A percentile compares a stretch with the other conserved stretches of the same genome.
These are phyloP conservation scores for Ceratobasidium sp. DNA, from an alignment of 1,284 basidiomycete species.

Conservation along the genomic window DNA sequence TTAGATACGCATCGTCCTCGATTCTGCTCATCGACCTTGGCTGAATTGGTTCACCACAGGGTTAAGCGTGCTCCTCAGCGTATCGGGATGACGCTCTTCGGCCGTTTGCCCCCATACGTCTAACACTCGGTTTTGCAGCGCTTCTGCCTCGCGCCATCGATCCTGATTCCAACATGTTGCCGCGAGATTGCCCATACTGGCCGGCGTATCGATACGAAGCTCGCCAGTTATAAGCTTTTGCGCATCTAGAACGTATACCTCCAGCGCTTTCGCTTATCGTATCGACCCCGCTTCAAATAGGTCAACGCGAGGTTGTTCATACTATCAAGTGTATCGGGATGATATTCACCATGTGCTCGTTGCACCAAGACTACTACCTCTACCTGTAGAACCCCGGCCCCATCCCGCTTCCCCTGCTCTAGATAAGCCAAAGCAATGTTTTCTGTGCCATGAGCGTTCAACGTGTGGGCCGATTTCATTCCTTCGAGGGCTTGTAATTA, in stretches of 20 bases:
- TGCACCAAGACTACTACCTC: no score
- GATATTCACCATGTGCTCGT: background rate
- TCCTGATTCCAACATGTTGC: background rate
- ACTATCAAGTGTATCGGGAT: background rate
- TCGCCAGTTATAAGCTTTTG: no score
- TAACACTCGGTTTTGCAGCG: no score
- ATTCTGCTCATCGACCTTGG: background rate
- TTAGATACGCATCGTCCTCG: background rate
- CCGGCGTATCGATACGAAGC: background rate
- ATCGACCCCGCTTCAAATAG: background rate
- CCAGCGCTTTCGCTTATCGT: background rate
- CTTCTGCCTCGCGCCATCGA: slow-evolving; percentile 1
- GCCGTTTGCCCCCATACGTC: no score
- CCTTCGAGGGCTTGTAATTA: background rate
- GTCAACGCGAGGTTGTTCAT: no score
- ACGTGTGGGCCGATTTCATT: no score
- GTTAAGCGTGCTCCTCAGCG: no score
- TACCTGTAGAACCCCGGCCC: no score
- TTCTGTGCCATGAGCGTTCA: no score
- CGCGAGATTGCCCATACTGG: slow-evolving; percentile 14
- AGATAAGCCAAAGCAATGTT: no score
- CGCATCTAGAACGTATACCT: background rate
- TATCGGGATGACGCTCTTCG: no score
- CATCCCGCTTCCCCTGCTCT: no score
- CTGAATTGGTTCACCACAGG: background rate